Conservation (phyloP, 352 stramenopile genomes). For the Pseudoperonospora humuli region DNA sequence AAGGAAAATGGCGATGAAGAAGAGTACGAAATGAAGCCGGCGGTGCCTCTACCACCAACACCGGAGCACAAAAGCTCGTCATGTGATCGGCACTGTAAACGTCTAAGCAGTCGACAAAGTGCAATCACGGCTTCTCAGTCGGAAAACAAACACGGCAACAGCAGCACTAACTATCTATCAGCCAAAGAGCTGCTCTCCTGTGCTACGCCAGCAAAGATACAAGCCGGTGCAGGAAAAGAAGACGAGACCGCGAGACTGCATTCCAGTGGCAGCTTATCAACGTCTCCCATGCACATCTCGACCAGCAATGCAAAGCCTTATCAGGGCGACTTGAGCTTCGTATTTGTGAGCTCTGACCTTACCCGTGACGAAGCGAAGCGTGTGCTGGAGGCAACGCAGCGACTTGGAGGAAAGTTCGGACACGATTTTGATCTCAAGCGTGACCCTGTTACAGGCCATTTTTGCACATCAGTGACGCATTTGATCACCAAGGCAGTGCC, state of each 20-base stretch:
- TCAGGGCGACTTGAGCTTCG: slow-evolving; percentile 18
- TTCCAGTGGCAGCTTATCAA: slow-evolving; percentile 3
- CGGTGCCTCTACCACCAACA: slow-evolving; percentile 7
- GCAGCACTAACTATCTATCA: slow-evolving; percentile 7
- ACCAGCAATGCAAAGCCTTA: slow-evolving; percentile 2
- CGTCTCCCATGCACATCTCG: slow-evolving; percentile 13
- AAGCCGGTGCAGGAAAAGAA: background rate
- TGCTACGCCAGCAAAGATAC: background rate
- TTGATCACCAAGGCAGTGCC: slow-evolving; percentile 60
- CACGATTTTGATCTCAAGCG: slow-evolving; percentile 60
- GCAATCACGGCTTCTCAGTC: slow-evolving; percentile 42
- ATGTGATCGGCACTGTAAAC: slow-evolving; percentile 2
- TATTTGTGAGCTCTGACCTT: slow-evolving; percentile 61
- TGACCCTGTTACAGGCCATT: slow-evolving; percentile 29
- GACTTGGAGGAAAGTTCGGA: slow-evolving; percentile 61
- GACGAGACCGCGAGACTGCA: background rate
- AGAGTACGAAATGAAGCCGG: slow-evolving; percentile 38
- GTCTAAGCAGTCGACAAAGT: slow-evolving; percentile 11
- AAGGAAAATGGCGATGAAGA: slow-evolving; percentile 16
- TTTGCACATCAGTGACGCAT: slow-evolving; percentile 63
- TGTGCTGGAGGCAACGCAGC: slow-evolving; percentile 46
- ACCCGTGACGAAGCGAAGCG: slow-evolving; percentile 41
- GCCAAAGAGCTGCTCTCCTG: slow-evolving; percentile 4
- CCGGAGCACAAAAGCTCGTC: slow-evolving; percentile 2
- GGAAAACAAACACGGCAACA: slow-evolving; percentile 4